Conservation (phyloP, 1,284 basidiomycete species). For the Caloboletus firmus region DNA sequence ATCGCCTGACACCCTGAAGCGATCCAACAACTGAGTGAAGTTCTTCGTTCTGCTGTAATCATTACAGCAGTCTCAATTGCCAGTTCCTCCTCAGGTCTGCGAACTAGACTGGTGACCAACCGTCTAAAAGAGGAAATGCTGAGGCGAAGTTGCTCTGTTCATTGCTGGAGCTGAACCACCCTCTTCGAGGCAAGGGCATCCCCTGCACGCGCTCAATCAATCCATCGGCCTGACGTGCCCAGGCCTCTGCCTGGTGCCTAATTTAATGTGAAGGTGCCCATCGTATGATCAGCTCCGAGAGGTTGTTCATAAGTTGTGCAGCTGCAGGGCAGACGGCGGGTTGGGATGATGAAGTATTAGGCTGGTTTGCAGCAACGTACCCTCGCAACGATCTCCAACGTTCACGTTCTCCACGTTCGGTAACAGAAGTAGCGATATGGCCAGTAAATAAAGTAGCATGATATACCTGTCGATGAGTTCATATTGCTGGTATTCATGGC, state of each 20-base stretch:
- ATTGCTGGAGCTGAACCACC: slow-evolving; percentile 23
- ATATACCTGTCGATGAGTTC: slow-evolving; percentile 49
- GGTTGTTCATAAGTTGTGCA: slow-evolving; percentile 70
- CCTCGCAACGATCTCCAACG: slow-evolving; percentile 59
- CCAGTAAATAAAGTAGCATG: slow-evolving; percentile 64
- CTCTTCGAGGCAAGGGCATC: slow-evolving; percentile 23
- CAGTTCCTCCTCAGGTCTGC: no score
- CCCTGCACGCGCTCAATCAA: slow-evolving; percentile 42
- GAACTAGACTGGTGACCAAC: no score
- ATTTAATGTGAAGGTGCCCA: slow-evolving; percentile 45
- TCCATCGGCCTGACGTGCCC: slow-evolving; percentile 57
- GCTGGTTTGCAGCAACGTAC: slow-evolving; percentile 32
- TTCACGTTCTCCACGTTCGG: slow-evolving; percentile 38
- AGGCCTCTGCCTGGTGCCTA: slow-evolving; percentile 57
- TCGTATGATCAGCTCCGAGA: slow-evolving; percentile 59
- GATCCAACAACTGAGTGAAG: no score
- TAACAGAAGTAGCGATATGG: slow-evolving; percentile 64
- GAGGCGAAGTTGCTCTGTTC: slow-evolving; percentile 12
- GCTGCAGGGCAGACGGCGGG: slow-evolving; percentile 37
- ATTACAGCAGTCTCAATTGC: no score
- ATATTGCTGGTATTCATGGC: background rate
- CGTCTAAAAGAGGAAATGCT: no score
- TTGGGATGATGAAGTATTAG: background rate
- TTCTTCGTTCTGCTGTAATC: no score
- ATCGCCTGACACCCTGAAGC: no score